These are phyloP conservation scores for Ecytonucleospora hepatopenaei DNA, from an alignment of 371 early-diverging fungal genomes.

Conservation along the genomic window DNA sequence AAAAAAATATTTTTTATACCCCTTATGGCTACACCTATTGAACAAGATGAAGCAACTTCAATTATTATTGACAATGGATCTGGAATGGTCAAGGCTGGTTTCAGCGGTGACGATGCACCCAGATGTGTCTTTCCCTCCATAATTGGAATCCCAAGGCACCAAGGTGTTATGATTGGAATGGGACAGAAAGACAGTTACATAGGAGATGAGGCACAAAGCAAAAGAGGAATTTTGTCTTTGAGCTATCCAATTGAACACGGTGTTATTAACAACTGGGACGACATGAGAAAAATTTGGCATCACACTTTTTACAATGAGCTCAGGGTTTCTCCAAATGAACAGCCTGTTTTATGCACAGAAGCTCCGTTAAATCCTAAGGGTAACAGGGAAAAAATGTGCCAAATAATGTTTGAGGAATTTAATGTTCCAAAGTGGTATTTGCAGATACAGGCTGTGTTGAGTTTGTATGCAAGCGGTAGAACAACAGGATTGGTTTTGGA, in stretches of 20 bases:
- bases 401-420: constrained; percentile 99
- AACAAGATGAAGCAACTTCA: constrained; percentile 42
- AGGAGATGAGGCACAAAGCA: constrained; percentile 98
- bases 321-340: constrained; percentile 79
- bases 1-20: constrained; percentile 28
- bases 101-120: constrained; percentile 99
- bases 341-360: constrained; percentile 93
- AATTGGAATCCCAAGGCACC: constrained; percentile 96
- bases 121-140: constrained; percentile 92
- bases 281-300: constrained; percentile 99
- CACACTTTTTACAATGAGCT: constrained; percentile 85
- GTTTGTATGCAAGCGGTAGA: constrained; percentile 92
- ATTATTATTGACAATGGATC: constrained; percentile 92
- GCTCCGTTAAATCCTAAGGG: constrained; percentile 98
- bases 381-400: constrained; percentile 99
- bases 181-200: constrained; percentile 99
- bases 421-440: constrained; percentile 95
- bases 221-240: constrained; percentile 93
- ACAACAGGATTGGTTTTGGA: constrained; percentile 99
- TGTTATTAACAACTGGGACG: constrained; percentile 99
- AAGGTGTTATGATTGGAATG: constrained; percentile 98
- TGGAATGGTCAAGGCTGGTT: constrained; percentile 99
- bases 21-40: constrained; percentile 27
- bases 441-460: constrained; percentile 91
- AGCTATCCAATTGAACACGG: constrained; percentile 99